phyloP scores from a whole-genome alignment of 495 filamentous ascomycete species.

The Daldinia bambusicola region DNA sequence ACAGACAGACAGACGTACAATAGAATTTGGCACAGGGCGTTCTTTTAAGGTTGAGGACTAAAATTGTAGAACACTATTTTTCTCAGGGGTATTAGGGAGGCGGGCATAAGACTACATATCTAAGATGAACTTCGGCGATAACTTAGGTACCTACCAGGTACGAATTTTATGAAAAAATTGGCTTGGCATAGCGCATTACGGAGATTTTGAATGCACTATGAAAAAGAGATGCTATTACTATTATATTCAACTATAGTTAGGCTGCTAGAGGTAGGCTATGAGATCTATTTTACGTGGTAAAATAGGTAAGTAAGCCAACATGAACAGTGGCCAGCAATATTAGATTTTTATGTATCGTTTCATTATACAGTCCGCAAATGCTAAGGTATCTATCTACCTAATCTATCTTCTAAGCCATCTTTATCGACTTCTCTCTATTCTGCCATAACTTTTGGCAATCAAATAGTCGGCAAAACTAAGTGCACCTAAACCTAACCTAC shows the following conservation, averaged over 20 bases:
- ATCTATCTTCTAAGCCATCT: background rate
- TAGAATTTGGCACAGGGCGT: background rate
- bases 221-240: no score
- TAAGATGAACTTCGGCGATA: background rate
- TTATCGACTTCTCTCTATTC: conserved; percentile 1
- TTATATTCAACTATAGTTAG: no score
- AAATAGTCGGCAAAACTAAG: conserved; percentile 14
- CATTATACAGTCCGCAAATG: conserved; percentile 27
- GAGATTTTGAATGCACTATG: no score
- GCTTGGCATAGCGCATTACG: no score
- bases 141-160: no score
- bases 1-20: background rate
- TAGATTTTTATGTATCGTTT: conserved; percentile 18
- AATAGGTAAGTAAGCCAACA: background rate
- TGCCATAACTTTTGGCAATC: conserved; percentile 13
- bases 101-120: background rate
- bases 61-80: background rate
- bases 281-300: background rate
- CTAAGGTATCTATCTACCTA: conserved; percentile 34
- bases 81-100: background rate
- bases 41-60: background rate
- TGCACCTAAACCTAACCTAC: background rate
- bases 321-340: background rate
- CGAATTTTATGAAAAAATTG: no score
- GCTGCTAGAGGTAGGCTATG: background rate